Conservation (phyloP, 2,329 filamentous ascomycete species). For the Penicillium sp. region DNA sequence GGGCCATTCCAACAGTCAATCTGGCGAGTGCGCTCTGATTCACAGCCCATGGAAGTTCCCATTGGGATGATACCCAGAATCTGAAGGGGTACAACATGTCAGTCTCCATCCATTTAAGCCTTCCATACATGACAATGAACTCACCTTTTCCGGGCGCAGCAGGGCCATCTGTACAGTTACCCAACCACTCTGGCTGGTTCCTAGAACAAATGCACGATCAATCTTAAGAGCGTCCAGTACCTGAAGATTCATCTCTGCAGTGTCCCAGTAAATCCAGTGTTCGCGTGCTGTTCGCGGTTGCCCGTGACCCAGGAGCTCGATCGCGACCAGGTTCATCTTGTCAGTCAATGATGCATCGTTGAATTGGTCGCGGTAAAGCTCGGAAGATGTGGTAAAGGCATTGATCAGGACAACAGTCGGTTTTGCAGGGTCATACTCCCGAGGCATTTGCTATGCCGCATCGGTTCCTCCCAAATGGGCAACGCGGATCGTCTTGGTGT, state of each 20-base stretch:
- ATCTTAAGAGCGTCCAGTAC: slow-evolving; percentile 59
- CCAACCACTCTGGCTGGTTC: slow-evolving; percentile 62
- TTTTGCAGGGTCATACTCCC: slow-evolving; percentile 56
- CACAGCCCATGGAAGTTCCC: slow-evolving; percentile 60
- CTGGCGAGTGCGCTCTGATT: slow-evolving; percentile 51
- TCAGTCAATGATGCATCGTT: slow-evolving; percentile 43
- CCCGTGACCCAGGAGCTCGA: slow-evolving; percentile 61
- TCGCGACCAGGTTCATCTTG: slow-evolving; percentile 58
- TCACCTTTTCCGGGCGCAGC: slow-evolving; percentile 55
- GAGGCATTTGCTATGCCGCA: slow-evolving; percentile 55
- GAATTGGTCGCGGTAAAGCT: slow-evolving; percentile 53
- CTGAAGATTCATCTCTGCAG: slow-evolving; percentile 60
- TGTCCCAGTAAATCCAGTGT: slow-evolving; percentile 63
- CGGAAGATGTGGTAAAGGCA: slow-evolving; percentile 57
- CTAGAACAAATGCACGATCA: slow-evolving; percentile 54
- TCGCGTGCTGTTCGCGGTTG: slow-evolving; percentile 52
- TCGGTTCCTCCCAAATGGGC: slow-evolving; percentile 59
- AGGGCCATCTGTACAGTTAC: slow-evolving; percentile 60
- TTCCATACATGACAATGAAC: not conserved
- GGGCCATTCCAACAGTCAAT: slow-evolving; percentile 58
- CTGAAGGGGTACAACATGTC: slow-evolving; percentile 34
- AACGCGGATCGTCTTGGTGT: slow-evolving; percentile 49
- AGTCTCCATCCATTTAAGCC: not conserved
- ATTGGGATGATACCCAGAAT: slow-evolving; percentile 59
- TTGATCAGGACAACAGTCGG: slow-evolving; percentile 60